A percentile compares a stretch with the other conserved stretches of the same genome.
phyloP scores from a whole-genome alignment of 257 asterid genomes.

The Nicotiana sylvestris region DNA sequence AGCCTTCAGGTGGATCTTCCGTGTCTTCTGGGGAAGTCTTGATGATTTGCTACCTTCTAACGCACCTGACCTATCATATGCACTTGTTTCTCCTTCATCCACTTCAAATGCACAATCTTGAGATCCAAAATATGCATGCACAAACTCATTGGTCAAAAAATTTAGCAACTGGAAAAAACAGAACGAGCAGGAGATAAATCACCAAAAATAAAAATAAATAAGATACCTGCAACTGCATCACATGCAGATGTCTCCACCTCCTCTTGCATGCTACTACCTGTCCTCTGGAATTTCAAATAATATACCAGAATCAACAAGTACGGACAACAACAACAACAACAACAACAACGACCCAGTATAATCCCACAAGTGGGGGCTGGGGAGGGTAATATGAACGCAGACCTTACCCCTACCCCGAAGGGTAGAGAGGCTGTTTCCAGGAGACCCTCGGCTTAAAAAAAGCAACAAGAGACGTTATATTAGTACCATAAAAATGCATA shows the following conservation, averaged over 20 bases:
- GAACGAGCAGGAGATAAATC: constrained; percentile 5
- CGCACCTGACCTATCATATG: constrained; percentile 46
- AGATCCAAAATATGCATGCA: constrained; percentile 51
- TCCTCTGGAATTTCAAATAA: constrained; percentile 42
- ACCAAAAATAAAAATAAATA: background rate
- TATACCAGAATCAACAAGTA: constrained; percentile 7
- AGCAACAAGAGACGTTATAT: no score
- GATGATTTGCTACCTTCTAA: constrained; percentile 53
- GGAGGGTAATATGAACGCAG: no score
- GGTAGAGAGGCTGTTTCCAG: no score
- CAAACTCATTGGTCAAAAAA: constrained; percentile 17
- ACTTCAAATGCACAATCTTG: constrained; percentile 55
- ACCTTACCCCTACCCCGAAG: no score
- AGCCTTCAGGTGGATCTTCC: constrained; percentile 48
- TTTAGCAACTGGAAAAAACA: constrained; percentile 17
- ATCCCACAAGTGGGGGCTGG: no score
- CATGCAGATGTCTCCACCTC: constrained; percentile 78
- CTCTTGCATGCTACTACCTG: constrained; percentile 53
- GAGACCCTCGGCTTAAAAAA: no score
- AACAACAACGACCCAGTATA: no score
- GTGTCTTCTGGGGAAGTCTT: constrained; percentile 64
- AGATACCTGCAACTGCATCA: constrained; percentile 63
- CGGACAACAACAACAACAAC: no score
- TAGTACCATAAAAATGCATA: no score
- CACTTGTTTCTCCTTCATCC: constrained; percentile 80